Evolutionary conservation across 768 basidiomycete genomes (phyloP).

Genomic region (Macrocybe gigantea): DNA sequence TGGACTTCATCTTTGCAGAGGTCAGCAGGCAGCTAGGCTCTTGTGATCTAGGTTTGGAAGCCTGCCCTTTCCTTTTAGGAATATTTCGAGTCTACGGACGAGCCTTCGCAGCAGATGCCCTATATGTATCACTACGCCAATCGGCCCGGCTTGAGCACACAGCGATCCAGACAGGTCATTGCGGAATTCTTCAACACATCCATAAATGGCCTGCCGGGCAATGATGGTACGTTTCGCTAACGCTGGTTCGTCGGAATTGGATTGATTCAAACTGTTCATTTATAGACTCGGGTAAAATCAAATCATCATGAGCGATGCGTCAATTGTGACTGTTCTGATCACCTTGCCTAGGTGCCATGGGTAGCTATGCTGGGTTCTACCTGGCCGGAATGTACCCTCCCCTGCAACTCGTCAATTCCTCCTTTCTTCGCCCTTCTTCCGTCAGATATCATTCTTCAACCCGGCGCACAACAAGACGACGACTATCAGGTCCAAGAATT

Average conservation of each 20-base stretch:
- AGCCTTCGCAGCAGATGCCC: conserved; percentile 64
- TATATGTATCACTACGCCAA: conserved; percentile 70
- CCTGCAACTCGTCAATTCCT: conserved; percentile 57
- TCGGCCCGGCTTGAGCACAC: conserved; percentile 52
- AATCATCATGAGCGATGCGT: not conserved
- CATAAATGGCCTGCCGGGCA: conserved; percentile 53
- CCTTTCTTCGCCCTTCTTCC: conserved; percentile 59
- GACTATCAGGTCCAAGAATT: conserved; percentile 43
- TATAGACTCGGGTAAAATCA: conserved; percentile 17
- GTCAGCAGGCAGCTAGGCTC: conserved; percentile 16
- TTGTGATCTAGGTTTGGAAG: not conserved
- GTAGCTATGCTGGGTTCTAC: conserved; percentile 52
- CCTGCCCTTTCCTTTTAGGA: conserved; percentile 21
- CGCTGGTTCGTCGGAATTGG: conserved; percentile 15
- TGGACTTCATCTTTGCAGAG: conserved; percentile 54
- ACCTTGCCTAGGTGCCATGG: conserved; percentile 49
- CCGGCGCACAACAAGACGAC: conserved; percentile 53
- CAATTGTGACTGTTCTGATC: not conserved
- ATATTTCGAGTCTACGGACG: conserved; percentile 60
- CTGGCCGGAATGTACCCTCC: conserved; percentile 54
- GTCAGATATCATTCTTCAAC: conserved; percentile 54
- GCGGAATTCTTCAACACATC: conserved; percentile 52
- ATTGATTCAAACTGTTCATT: not conserved
- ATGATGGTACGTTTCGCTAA: conserved; percentile 43
- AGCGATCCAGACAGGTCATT: conserved; percentile 49